These are phyloP conservation scores for Fonsecaea erecta DNA, from an alignment of 2,329 filamentous ascomycete species.

Conservation along the genomic window DNA sequence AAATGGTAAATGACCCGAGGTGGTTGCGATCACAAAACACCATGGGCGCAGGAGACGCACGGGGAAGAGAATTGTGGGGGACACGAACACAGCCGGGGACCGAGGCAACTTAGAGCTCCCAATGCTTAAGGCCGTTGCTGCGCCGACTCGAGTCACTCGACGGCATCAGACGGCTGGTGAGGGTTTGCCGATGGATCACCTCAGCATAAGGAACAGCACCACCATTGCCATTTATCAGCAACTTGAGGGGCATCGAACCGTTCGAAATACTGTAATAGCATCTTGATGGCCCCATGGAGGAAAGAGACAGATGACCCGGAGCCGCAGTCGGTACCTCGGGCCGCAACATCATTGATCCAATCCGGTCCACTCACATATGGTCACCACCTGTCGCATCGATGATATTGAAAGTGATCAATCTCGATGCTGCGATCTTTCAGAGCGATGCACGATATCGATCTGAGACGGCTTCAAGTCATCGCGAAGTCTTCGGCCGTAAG, in stretches of 20 bases:
- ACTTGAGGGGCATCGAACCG: background rate
- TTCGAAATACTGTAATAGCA: background rate
- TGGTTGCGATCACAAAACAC: conserved; percentile 11
- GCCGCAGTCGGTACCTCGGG: background rate
- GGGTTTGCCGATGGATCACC: conserved; percentile 11
- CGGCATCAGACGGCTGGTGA: no score
- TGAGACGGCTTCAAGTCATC: background rate
- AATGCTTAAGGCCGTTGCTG: conserved; percentile 13
- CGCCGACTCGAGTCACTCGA: background rate
- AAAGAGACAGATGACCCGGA: background rate
- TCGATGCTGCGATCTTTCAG: no score
- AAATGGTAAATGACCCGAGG: conserved; percentile 21
- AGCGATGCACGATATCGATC: background rate
- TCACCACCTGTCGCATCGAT: no score
- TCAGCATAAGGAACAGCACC: background rate
- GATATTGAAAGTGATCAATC: no score
- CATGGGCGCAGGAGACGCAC: background rate
- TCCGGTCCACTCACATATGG: background rate
- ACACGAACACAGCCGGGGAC: conserved; percentile 16
- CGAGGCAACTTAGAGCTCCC: conserved; percentile 18
- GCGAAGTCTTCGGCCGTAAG: conserved; percentile 22
- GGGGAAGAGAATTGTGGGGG: conserved; percentile 1
- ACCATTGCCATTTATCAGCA: background rate
- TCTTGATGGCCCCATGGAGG: background rate
- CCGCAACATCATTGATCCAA: conserved; percentile 15